Conservation (phyloP, 2,329 filamentous ascomycete species). For the Calonectria naviculata region DNA sequence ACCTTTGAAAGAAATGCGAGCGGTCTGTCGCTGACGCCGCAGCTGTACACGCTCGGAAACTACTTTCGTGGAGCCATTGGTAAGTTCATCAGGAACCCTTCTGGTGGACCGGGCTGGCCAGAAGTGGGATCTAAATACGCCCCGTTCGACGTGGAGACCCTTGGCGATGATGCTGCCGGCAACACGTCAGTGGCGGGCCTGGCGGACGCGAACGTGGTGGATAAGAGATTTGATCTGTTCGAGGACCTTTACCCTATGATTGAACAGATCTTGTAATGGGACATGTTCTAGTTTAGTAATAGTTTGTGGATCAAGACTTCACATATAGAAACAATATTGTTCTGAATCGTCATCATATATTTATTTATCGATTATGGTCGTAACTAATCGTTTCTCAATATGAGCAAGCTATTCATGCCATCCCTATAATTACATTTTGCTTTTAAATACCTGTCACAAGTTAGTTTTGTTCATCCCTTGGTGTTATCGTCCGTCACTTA, state of each 20-base stretch:
- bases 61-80: conserved; percentile 37
- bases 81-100: conserved; percentile 36
- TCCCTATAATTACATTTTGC: not conserved
- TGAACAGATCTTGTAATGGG: conserved; percentile 24
- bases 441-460: conserved; percentile 1
- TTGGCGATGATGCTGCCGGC: conserved; percentile 33
- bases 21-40: conserved; percentile 21
- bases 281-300: too few relatives aligned
- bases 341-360: not conserved
- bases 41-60: conserved; percentile 37
- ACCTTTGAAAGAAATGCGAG: conserved; percentile 21
- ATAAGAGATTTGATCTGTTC: conserved; percentile 34
- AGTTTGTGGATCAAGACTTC: not conserved
- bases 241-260: conserved; percentile 27
- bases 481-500: conserved; percentile 3
- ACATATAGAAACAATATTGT: not conserved
- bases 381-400: conserved; percentile 10
- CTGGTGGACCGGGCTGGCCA: conserved; percentile 39
- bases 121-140: conserved; percentile 32
- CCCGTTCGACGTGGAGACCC: conserved; percentile 32
- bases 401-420: not conserved
- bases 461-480: too few relatives aligned
- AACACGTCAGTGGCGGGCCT: conserved; percentile 15
- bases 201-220: conserved; percentile 30
- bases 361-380: conserved; percentile 14